Conservation (phyloP, 306 rosid species). For the Erythrophleum fordii region DNA sequence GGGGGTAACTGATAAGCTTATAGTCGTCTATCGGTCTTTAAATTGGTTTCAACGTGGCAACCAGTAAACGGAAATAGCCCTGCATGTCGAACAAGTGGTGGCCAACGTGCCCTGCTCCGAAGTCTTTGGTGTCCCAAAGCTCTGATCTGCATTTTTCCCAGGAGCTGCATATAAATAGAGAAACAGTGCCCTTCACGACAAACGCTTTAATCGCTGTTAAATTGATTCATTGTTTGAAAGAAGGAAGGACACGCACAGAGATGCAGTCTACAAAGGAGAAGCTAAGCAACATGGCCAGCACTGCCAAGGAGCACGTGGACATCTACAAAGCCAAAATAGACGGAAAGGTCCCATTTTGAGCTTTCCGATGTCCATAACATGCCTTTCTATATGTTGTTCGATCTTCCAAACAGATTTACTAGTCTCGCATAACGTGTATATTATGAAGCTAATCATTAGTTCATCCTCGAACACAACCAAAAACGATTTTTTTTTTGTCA, state of each 20-base stretch:
- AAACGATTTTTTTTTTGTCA: background rate
- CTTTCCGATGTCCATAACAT: background rate
- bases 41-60: constrained; percentile 31
- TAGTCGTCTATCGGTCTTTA: background rate
- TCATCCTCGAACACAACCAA: too few species aligned
- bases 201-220: background rate
- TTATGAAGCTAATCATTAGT: background rate
- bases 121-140: background rate
- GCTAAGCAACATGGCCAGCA: constrained; percentile 58
- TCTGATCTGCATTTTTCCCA: background rate
- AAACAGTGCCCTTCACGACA: background rate
- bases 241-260: background rate
- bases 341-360: constrained; percentile 48
- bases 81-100: constrained; percentile 49
- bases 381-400: background rate
- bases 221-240: background rate
- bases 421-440: background rate
- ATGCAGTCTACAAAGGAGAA: constrained; percentile 70
- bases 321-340: constrained; percentile 60
- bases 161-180: constrained; percentile 19
- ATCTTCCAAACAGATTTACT: background rate
- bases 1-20: background rate
- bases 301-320: constrained; percentile 56
- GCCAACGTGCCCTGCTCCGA: constrained; percentile 18
- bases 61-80: background rate